Evolutionary conservation across 2,329 filamentous ascomycete species (phyloP).

Genomic region (Helotiales sp.): DNA sequence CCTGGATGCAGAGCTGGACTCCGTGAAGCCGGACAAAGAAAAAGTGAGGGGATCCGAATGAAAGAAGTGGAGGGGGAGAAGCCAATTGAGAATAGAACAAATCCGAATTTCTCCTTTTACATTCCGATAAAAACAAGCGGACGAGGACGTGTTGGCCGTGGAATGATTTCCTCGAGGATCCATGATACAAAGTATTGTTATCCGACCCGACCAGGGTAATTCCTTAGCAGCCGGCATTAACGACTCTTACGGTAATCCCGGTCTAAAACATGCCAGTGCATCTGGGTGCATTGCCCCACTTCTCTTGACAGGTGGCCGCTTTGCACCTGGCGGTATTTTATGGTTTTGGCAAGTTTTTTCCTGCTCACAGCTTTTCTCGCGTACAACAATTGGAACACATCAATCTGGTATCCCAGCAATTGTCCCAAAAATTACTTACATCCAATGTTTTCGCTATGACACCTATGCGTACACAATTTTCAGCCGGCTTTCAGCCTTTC

Average conservation of each 20-base stretch:
- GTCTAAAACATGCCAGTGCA: not conserved
- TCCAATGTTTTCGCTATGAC: not conserved
- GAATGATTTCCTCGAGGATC: not conserved
- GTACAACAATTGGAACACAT: not conserved
- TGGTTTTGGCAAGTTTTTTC: not conserved
- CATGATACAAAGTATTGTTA: too few relatives aligned
- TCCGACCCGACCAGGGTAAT: not conserved
- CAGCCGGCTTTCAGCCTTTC: not conserved
- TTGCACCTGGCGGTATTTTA: not conserved
- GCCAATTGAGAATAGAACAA: not conserved
- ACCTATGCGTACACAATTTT: not conserved
- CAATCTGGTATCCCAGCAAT: not conserved
- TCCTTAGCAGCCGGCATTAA: constrained; percentile 8
- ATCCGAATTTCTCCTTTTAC: constrained; percentile 1
- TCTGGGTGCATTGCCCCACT: not conserved
- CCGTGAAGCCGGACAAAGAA: not conserved
- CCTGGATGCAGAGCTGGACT: not conserved
- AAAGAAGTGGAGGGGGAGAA: not conserved
- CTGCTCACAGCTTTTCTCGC: not conserved
- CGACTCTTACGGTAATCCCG: not conserved
- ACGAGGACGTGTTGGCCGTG: not conserved
- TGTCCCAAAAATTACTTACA: too few relatives aligned
- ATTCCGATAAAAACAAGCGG: not conserved
- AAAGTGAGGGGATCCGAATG: not conserved
- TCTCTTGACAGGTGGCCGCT: not conserved